phyloP scores from a whole-genome alignment of 768 basidiomycete genomes.

The Phlebiopsis flavidoalba region DNA sequence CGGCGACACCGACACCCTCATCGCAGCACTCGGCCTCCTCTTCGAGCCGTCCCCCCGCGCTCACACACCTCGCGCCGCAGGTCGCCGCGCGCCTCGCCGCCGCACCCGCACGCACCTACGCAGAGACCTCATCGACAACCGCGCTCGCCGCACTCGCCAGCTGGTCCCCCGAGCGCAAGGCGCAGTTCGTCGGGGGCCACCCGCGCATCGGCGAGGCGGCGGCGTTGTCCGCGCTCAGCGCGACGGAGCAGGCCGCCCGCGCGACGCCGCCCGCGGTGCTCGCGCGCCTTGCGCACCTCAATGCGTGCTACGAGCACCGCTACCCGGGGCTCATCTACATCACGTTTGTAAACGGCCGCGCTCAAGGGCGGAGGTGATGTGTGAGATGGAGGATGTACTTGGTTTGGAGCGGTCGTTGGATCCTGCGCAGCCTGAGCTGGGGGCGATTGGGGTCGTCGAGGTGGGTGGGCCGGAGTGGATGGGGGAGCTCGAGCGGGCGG shows the following conservation, averaged over 20 bases:
- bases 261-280: constrained; percentile 74
- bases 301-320: constrained; percentile 65
- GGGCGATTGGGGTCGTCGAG: constrained; percentile 33
- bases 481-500: constrained; percentile 64
- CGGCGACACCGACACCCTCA: constrained; percentile 22
- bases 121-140: constrained; percentile 45
- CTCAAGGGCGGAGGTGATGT: constrained; percentile 59
- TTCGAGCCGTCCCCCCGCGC: constrained; percentile 68
- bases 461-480: constrained; percentile 48
- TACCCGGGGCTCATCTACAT: constrained; percentile 83
- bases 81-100: constrained; percentile 26
- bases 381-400: constrained; percentile 75
- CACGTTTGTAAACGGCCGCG: constrained; percentile 90
- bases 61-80: constrained; percentile 52
- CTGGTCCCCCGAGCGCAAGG: constrained; percentile 49
- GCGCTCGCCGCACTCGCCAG: constrained; percentile 43
- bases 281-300: constrained; percentile 66
- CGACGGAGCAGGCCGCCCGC: constrained; percentile 67
- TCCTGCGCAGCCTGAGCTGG: constrained; percentile 35
- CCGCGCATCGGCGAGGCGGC: constrained; percentile 85
- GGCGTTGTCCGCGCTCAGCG: constrained; percentile 70
- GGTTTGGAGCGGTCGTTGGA: constrained; percentile 45
- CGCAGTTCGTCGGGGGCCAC: constrained; percentile 75
- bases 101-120: constrained; percentile 35
- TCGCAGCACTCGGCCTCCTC: constrained; percentile 34